These are phyloP conservation scores for Monilinia aucupariae DNA, from an alignment of 2,329 filamentous ascomycete genomes.

Conservation along the genomic window DNA sequence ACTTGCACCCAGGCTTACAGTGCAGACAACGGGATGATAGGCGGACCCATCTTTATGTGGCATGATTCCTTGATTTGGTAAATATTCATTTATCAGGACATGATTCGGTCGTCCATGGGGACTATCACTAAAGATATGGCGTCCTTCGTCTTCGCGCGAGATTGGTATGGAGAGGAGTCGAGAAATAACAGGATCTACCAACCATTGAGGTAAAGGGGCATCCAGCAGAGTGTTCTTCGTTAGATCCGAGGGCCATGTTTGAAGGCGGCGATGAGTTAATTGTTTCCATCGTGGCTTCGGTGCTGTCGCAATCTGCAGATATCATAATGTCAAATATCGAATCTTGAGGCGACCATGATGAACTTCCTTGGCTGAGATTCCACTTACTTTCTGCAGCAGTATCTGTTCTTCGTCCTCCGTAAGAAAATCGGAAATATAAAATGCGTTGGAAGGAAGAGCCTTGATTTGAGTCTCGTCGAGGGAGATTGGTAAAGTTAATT, in stretches of 20 bases:
- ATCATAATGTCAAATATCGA: conserved; percentile 14
- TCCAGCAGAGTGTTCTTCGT: conserved; percentile 72
- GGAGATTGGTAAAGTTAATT: conserved; percentile 29
- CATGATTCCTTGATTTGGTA: conserved; percentile 88
- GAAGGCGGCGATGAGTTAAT: conserved; percentile 81
- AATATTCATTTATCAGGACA: conserved; percentile 90
- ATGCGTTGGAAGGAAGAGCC: conserved; percentile 59
- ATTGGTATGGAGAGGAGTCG: conserved; percentile 50
- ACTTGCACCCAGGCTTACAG: conserved; percentile 74
- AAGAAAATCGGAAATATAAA: conserved; percentile 85
- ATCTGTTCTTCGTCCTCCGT: conserved; percentile 64
- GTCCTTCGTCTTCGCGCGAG: conserved; percentile 28
- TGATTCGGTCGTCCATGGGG: conserved; percentile 80
- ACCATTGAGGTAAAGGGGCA: conserved; percentile 68
- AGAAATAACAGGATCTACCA: conserved; percentile 62
- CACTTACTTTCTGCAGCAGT: conserved; percentile 64
- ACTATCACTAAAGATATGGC: conserved; percentile 53
- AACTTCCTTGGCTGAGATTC: conserved; percentile 8
- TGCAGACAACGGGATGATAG: conserved; percentile 84
- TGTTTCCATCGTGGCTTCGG: conserved; percentile 79
- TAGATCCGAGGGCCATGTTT: conserved; percentile 83
- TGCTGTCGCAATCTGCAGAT: conserved; percentile 48
- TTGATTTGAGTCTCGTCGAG: conserved; percentile 50
- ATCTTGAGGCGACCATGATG: not conserved
- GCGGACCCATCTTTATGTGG: conserved; percentile 88